A percentile compares a stretch with the other conserved stretches of the same genome.
Conservation (phyloP, 2,329 filamentous ascomycete species). For the Colletotrichum lini region DNA sequence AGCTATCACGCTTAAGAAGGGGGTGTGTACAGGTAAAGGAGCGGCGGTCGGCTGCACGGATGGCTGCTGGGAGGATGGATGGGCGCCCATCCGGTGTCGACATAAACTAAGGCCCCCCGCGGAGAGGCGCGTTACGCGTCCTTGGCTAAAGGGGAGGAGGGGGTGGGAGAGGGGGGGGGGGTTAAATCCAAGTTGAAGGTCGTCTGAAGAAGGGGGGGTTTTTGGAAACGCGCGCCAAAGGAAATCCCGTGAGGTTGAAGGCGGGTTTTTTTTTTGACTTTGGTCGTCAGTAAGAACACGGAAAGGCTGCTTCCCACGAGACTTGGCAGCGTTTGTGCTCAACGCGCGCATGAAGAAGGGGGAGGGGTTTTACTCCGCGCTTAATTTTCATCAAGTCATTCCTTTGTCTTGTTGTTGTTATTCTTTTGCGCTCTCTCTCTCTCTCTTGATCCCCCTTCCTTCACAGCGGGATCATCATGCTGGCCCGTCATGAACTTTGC, state of each 20-base stretch:
- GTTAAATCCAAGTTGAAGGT: conserved; percentile 14
- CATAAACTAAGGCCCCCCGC: conserved; percentile 22
- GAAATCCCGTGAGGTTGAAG: too few species aligned
- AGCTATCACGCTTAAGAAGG: conserved; percentile 29
- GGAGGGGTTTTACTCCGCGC: too few species aligned
- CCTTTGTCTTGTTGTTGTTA: too few species aligned
- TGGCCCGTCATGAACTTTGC: too few species aligned
- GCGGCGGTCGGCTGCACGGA: conserved; percentile 13
- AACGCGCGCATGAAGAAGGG: conserved; percentile 1
- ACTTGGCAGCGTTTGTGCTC: neutral
- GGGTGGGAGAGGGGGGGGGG: too few species aligned
- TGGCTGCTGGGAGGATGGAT: conserved; percentile 8
- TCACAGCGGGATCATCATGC: too few species aligned
- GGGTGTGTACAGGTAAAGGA: neutral
- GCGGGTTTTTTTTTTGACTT: neutral
- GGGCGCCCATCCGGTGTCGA: conserved; percentile 20
- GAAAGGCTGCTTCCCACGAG: neutral
- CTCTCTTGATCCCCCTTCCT: too few species aligned
- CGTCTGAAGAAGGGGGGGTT: neutral
- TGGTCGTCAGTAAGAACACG: neutral
- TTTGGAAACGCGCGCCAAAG: neutral
- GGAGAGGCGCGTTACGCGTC: conserved; percentile 32
- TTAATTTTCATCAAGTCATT: too few species aligned
- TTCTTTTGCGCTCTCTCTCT: too few species aligned
- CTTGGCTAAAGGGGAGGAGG: neutral